Evolutionary conservation across 805 yeast species (phyloP).

Genomic region (Wickerhamiella slavikovae): DNA sequence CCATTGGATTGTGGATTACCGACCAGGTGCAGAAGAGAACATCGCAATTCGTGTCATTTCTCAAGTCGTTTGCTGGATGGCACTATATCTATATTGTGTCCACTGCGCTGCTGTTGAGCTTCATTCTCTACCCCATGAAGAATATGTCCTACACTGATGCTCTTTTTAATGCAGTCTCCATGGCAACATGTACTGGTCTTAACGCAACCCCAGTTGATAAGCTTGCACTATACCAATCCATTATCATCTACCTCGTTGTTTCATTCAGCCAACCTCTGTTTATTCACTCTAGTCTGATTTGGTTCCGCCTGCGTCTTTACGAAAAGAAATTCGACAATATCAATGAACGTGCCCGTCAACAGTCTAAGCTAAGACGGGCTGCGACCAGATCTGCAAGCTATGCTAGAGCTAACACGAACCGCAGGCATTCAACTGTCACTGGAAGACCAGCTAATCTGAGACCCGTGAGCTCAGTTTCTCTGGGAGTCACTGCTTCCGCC

Average conservation of each 20-base stretch:
- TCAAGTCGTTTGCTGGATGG: slow-evolving; percentile 12
- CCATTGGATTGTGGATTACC: background rate
- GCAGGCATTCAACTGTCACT: background rate
- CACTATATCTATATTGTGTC: slow-evolving; percentile 39
- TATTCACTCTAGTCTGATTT: slow-evolving; percentile 60
- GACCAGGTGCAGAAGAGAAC: no score
- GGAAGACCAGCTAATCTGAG: background rate
- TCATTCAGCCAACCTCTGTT: slow-evolving; percentile 69
- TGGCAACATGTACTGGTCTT: slow-evolving; percentile 81
- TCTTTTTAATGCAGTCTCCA: slow-evolving; percentile 53
- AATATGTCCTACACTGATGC: slow-evolving; percentile 56
- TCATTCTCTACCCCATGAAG: slow-evolving; percentile 55
- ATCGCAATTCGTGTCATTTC: no score
- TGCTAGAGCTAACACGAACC: slow-evolving; percentile 18
- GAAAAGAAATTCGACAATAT: slow-evolving; percentile 73
- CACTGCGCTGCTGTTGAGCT: slow-evolving; percentile 44
- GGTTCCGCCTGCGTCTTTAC: slow-evolving; percentile 72
- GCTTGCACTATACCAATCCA: slow-evolving; percentile 58
- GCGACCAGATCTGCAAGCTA: slow-evolving; percentile 31
- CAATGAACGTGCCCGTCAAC: slow-evolving; percentile 51
- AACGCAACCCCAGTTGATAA: slow-evolving; percentile 55
- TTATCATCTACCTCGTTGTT: slow-evolving; percentile 40
- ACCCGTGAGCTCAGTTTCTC: background rate
- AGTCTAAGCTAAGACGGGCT: slow-evolving; percentile 65
- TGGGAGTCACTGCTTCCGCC: background rate